phyloP scores from a whole-genome alignment of 352 stramenopile genomes.

The Pythium grandisporangium region DNA sequence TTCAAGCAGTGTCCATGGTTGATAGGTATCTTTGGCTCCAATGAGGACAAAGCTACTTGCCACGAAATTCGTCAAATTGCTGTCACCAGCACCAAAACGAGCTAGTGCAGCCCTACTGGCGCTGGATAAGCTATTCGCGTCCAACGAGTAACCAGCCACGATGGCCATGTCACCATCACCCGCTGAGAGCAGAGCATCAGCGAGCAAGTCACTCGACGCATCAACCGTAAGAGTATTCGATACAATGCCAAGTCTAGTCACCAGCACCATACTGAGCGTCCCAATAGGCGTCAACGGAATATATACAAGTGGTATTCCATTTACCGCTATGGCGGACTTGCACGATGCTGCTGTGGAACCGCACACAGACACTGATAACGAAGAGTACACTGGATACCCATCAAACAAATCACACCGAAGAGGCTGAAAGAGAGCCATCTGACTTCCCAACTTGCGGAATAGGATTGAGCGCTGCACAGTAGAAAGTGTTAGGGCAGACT shows the following conservation, averaged over 20 bases:
- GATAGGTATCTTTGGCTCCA: conserved; percentile 13
- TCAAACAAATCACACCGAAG: conserved; percentile 49
- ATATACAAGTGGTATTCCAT: conserved; percentile 3
- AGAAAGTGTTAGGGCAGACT: conserved; percentile 34
- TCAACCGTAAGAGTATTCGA: not conserved
- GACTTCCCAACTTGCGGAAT: conserved; percentile 20
- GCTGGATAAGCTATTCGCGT: too few species aligned
- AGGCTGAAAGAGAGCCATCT: conserved; percentile 8
- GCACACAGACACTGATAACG: conserved; percentile 18
- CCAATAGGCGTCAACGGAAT: conserved; percentile 3
- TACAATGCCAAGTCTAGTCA: not conserved
- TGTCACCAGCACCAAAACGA: conserved; percentile 7
- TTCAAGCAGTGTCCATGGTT: too few species aligned
- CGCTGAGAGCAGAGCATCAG: conserved; percentile 1
- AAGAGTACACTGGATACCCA: conserved; percentile 23
- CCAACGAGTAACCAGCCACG: too few species aligned
- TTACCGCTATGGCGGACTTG: conserved; percentile 6
- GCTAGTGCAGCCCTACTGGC: conserved; percentile 5
- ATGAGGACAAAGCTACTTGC: conserved; percentile 22
- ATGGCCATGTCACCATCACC: conserved; percentile 8
- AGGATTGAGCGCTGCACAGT: conserved; percentile 24
- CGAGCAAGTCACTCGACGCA: too few species aligned
- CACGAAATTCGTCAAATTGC: too few species aligned
- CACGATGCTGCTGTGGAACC: conserved; percentile 8
- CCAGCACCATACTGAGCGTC: conserved; percentile 10